A percentile compares a stretch with the other conserved stretches of the same genome.
phyloP scores from a whole-genome alignment of 306 rosid species.

The Canavalia gladiata region DNA sequence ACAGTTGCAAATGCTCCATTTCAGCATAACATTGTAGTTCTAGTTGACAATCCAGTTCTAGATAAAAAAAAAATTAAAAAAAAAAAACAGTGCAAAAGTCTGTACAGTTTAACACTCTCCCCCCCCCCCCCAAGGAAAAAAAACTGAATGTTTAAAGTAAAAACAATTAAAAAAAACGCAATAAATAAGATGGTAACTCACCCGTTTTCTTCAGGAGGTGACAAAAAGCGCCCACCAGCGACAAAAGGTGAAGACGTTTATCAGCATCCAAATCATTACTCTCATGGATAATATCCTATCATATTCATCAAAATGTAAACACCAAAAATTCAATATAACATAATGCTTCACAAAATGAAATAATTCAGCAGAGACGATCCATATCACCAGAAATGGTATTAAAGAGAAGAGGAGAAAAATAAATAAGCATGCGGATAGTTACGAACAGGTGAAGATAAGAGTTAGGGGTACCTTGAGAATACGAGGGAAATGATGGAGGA shows the following conservation, averaged over 20 bases:
- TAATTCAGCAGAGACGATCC: background rate
- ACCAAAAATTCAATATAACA: background rate
- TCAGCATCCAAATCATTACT: slow-evolving; percentile 63
- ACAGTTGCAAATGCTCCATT: slow-evolving; percentile 26
- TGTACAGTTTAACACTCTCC: background rate
- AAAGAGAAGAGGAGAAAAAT: background rate
- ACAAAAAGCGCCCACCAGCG: slow-evolving; percentile 71
- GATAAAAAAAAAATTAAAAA: background rate
- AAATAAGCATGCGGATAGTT: too few species aligned
- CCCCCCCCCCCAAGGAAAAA: too few species aligned
- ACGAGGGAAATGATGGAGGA: slow-evolving; percentile 62
- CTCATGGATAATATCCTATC: slow-evolving; percentile 58
- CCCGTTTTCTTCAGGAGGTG: slow-evolving; percentile 80
- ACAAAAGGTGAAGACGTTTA: slow-evolving; percentile 56
- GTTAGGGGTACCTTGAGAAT: slow-evolving; percentile 59
- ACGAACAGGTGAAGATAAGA: background rate
- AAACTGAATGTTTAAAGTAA: background rate
- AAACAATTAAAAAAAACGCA: background rate
- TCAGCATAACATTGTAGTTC: slow-evolving; percentile 24
- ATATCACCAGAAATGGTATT: background rate
- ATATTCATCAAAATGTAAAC: slow-evolving; percentile 41
- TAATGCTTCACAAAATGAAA: background rate
- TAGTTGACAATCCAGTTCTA: slow-evolving; percentile 12
- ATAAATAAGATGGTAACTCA: slow-evolving; percentile 44
- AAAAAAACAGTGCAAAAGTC: slow-evolving; percentile 29